Base-by-base conservation (phyloP, 371 early-diverging fungal species). In the Rhizopus stolonifer region DNA sequence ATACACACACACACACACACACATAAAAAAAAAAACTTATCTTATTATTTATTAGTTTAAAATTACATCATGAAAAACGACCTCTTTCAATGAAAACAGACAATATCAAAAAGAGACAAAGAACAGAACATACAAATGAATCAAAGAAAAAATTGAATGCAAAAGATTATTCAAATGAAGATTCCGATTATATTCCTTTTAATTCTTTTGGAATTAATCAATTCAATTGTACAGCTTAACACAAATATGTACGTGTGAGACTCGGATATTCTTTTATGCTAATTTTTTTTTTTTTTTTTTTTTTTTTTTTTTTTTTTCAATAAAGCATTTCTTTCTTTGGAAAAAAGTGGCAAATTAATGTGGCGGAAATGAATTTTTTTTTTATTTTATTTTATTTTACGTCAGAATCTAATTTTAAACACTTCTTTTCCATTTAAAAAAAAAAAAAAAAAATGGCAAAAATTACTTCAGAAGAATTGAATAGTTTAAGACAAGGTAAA, bases 61-160 rank as follows among this genome's bases (percentile, higher is more conserved):
- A 91, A 56, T 72, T 94, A n/a, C 98, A 98, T 65, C 81, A 80
- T 60, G 72, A 83, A 47, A 86, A 85, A 52, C 78, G 94, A 21
- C 94, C 90, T 4, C 67, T 85, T 10, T 75, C 81, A 1, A 80
- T 92, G 67, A 90, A 88, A 56, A 85, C 88, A 1, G 88, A 88
- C 49, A 80, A 89, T 18, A 91, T 92, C 50, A 84, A 87, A 33
- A 92, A 92, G 54, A 75, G 92, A 44, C 86, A 87, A 49, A 77
- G 90, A 5, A 83, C 81, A 33, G 87, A 86, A 43, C 69, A 56
- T 24, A 18, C 23, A 22, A 14, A 14, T 9, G 15, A 21, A 7
- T 5, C 10, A 10, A 15, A 42, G 8, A 42, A 42, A 5, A 33
- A 31, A 26, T 26, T 11, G 11, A 17, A 47, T 15, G 21, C 13